phyloP scores from a whole-genome alignment of 2,329 filamentous ascomycete species.

The Orbilia blumenaviensis region DNA sequence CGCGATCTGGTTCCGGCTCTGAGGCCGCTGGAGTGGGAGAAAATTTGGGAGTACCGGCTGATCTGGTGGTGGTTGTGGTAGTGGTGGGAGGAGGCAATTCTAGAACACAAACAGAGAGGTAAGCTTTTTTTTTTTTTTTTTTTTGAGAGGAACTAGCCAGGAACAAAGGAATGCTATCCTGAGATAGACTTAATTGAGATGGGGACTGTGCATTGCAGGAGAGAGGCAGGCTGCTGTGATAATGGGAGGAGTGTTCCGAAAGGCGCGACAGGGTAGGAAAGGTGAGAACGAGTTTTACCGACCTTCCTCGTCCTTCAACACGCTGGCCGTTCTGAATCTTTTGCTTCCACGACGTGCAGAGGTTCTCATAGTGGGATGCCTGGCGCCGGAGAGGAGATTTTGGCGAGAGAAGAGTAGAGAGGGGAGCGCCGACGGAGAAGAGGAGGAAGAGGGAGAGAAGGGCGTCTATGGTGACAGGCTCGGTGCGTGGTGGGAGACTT shows the following conservation, averaged over 20 bases:
- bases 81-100: constrained; percentile 38
- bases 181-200: constrained; percentile 42
- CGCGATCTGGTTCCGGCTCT: constrained; percentile 49
- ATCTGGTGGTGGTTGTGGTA: constrained; percentile 23
- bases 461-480: neutral
- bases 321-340: constrained; percentile 51
- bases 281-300: constrained; percentile 48
- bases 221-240: neutral
- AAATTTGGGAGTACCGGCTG: constrained; percentile 51
- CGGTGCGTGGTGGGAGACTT: constrained; percentile 1
- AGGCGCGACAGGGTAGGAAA: constrained; percentile 35
- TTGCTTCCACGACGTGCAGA: constrained; percentile 47
- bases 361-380: constrained; percentile 51
- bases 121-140: constrained; percentile 36
- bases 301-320: constrained; percentile 52
- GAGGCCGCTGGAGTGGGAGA: constrained; percentile 40
- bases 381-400: constrained; percentile 40
- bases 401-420: constrained; percentile 29
- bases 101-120: constrained; percentile 43
- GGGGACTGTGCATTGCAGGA: constrained; percentile 24
- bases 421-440: constrained; percentile 27
- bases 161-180: constrained; percentile 39
- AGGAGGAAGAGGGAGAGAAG: constrained; percentile 9
- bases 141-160: neutral
- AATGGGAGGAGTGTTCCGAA: constrained; percentile 36